Evolutionary conservation across 148 eudicot species (phyloP).

Genomic region (Fallopia convolvulus): DNA sequence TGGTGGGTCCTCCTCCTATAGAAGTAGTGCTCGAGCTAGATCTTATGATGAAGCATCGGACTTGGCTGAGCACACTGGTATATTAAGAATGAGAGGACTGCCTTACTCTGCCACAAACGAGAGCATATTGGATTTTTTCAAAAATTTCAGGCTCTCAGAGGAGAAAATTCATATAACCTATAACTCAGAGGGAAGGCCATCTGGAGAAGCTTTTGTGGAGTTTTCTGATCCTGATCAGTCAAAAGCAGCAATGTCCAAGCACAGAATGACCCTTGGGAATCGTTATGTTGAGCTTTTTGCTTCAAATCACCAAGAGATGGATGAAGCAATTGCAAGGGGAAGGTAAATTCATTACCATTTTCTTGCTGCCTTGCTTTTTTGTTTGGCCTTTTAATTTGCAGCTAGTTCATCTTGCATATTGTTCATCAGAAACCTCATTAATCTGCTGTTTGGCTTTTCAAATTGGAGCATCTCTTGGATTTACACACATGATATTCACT

Average conservation of each 20-base stretch:
- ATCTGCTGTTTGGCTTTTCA: neutral
- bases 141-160: conserved; percentile 52
- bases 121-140: conserved; percentile 58
- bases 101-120: conserved; percentile 66
- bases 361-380: neutral
- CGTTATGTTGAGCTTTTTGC: conserved; percentile 92
- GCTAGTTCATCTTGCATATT: neutral
- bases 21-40: conserved; percentile 51
- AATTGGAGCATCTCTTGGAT: neutral
- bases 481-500: neutral
- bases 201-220: conserved; percentile 92
- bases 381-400: neutral
- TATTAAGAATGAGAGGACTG: conserved; percentile 72
- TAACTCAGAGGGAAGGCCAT: conserved; percentile 63
- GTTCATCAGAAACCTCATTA: neutral
- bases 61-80: conserved; percentile 61
- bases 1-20: conserved; percentile 66
- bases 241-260: conserved; percentile 74
- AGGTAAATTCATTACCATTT: conserved; percentile 30
- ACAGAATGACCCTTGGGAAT: conserved; percentile 70
- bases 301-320: conserved; percentile 70
- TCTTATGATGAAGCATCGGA: conserved; percentile 63
- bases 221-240: conserved; percentile 76
- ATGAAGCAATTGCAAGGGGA: conserved; percentile 69
- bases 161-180: conserved; percentile 52